Conservation (phyloP, 176 grass and related monocot genomes). For the Juncus effusus region DNA sequence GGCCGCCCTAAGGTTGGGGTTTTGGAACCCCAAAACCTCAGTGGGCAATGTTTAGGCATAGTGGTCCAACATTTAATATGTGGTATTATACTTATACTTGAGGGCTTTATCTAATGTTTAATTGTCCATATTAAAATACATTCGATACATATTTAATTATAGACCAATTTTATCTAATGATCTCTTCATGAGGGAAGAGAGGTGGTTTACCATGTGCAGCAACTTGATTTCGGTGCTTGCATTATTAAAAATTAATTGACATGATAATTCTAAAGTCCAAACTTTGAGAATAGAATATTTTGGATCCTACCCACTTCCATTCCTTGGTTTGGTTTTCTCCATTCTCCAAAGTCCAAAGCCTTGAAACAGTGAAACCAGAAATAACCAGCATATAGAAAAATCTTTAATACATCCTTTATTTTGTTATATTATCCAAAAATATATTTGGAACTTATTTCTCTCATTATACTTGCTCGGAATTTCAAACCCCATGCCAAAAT, state of each 20-base stretch:
- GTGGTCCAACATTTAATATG: neutral
- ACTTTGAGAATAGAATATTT: too few species aligned
- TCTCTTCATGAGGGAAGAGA: neutral
- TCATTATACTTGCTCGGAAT: too few species aligned
- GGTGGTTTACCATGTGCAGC: constrained; percentile 3
- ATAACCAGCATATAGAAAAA: too few species aligned
- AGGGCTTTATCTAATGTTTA: neutral
- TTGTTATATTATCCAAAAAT: too few species aligned
- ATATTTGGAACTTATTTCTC: too few species aligned
- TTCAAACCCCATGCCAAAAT: too few species aligned
- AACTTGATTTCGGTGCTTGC: constrained; percentile 1
- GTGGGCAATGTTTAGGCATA: neutral
- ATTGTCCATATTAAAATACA: neutral
- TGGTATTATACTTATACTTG: neutral
- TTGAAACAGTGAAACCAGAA: too few species aligned
- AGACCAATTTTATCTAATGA: neutral
- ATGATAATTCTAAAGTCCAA: too few species aligned
- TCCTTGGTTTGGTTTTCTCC: too few species aligned
- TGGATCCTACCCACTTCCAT: too few species aligned
- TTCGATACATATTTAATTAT: neutral
- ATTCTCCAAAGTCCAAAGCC: too few species aligned
- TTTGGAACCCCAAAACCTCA: neutral
- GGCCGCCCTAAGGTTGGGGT: constrained; percentile 12
- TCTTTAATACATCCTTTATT: too few species aligned
- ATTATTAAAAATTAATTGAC: neutral